phyloP scores from a whole-genome alignment of 1,139 yeast species.

The Kodamaea arcana region DNA sequence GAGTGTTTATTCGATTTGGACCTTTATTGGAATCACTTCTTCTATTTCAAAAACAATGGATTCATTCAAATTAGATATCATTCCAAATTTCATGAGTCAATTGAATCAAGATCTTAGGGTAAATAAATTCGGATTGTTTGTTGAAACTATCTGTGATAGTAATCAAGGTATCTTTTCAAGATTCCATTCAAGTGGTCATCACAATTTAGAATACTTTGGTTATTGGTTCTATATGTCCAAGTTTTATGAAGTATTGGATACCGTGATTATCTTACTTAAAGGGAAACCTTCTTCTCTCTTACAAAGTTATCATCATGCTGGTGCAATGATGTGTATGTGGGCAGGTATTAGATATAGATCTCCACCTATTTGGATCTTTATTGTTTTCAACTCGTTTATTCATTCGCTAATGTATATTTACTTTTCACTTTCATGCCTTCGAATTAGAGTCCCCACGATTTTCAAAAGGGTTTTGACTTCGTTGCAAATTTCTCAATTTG shows the following conservation, averaged over 20 bases:
- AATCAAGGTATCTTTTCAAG: slow-evolving; percentile 55
- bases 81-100: slow-evolving; percentile 15
- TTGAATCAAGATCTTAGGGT: slow-evolving; percentile 10
- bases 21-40: slow-evolving; percentile 61
- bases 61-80: slow-evolving; percentile 20
- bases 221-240: slow-evolving; percentile 69
- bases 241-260: slow-evolving; percentile 71
- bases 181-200: slow-evolving; percentile 18
- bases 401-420: slow-evolving; percentile 76
- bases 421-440: slow-evolving; percentile 60
- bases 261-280: slow-evolving; percentile 62
- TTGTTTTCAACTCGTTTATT: slow-evolving; percentile 72
- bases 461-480: slow-evolving; percentile 62
- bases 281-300: slow-evolving; percentile 66
- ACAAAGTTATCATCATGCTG: slow-evolving; percentile 78
- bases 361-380: slow-evolving; percentile 81
- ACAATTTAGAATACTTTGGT: slow-evolving; percentile 57
- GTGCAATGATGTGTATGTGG: slow-evolving; percentile 85
- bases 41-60: slow-evolving; percentile 42
- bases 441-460: slow-evolving; percentile 54
- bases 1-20: slow-evolving; percentile 68
- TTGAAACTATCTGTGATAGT: slow-evolving; percentile 62
- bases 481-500: slow-evolving; percentile 67
- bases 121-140: slow-evolving; percentile 29
- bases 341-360: slow-evolving; percentile 68